Evolutionary conservation across 2,329 filamentous ascomycete species (phyloP).

Genomic region (Trichophyton benhamiae): DNA sequence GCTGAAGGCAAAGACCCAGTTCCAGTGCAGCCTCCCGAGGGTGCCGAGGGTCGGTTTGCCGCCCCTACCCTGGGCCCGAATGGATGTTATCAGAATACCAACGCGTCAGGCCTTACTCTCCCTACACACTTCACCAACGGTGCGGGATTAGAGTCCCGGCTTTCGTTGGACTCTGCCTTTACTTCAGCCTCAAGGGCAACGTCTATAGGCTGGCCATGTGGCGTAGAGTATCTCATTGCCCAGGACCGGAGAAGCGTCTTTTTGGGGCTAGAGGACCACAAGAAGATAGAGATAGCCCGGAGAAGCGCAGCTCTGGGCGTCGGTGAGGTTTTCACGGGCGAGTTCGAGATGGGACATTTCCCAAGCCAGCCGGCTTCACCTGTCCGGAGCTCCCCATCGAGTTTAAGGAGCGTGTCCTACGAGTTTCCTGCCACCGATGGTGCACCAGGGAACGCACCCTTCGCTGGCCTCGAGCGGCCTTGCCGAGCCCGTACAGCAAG

Average conservation of each 20-base stretch:
- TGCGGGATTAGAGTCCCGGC: slow-evolving; percentile 39
- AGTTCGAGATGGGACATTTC: neutral
- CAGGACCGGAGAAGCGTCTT: slow-evolving; percentile 44
- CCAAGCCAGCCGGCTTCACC: neutral
- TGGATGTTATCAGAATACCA: slow-evolving; percentile 57
- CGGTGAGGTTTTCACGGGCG: neutral
- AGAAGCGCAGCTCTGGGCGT: slow-evolving; percentile 11
- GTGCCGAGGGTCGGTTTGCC: slow-evolving; percentile 67
- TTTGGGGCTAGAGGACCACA: slow-evolving; percentile 64
- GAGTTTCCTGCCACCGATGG: slow-evolving; percentile 16
- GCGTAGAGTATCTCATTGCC: slow-evolving; percentile 65
- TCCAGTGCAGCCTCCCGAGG: slow-evolving; percentile 59
- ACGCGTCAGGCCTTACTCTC: slow-evolving; percentile 53
- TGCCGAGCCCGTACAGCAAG: slow-evolving; percentile 11
- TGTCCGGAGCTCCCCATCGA: neutral
- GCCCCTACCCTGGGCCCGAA: slow-evolving; percentile 55
- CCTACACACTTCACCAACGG: slow-evolving; percentile 38
- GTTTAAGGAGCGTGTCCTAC: neutral
- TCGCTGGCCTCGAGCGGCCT: slow-evolving; percentile 22
- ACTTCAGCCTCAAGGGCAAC: slow-evolving; percentile 43
- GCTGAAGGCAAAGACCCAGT: slow-evolving; percentile 35
- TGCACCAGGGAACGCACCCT: slow-evolving; percentile 20
- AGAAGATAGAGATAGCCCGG: slow-evolving; percentile 60
- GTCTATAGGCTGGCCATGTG: slow-evolving; percentile 53
- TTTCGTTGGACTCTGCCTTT: slow-evolving; percentile 55